Base-by-base conservation (phyloP, 768 basidiomycete genomes). In the Rhodotorula graminis region DNA sequence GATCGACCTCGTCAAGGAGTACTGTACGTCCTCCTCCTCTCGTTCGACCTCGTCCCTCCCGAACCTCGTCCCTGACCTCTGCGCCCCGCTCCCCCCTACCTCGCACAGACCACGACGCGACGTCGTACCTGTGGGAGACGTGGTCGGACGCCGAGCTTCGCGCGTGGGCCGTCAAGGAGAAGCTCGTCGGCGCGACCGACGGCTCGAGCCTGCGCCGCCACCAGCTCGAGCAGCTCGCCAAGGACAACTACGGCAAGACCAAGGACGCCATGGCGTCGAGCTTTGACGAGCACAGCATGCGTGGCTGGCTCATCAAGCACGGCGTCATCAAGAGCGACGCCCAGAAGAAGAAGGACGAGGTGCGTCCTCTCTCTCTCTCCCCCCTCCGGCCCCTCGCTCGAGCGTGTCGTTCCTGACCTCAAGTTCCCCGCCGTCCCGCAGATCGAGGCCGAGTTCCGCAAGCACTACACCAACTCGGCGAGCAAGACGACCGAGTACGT, bases 241-340 rank as follows among this genome's bases (percentile, higher is more conserved):
- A 12, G 16, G 88, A 89, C 70, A 89, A 92, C 81, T 93, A 91
- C 77, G 57, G 81, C 27, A 84, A 85, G 42, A 87, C 78, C n/a
- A 67, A 76, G 63, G 87, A 89, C 69, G 88, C 86, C 7, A 72
- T 89, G 63, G 88, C 86, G 84, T 79, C 80, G 12, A 84, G 87
- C 2, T 95, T 92, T 92, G 84, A 84, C 37, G 90, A 93, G 72
- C 85, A 83, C 40, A 87, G 88, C 70, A 86, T 93, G 72, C 86
- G 85, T 49, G 80, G 83, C 2, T 93, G 90, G 88, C 86, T 94
- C 40, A 83, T 88, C 63, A 85, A 89, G n/a, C 84, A 89, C 70
- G 88, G 87, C 16, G 88, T 90, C 79, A 80, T 90, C 72, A 83
- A 83, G 61, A 79, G 78, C 2, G 88, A 88, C 72, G 85, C 85